Evolutionary conservation across 495 filamentous ascomycete genomes (phyloP), one percentile per base, ranked within the genome.

Genomic region (Cercophora sp.): DNA sequence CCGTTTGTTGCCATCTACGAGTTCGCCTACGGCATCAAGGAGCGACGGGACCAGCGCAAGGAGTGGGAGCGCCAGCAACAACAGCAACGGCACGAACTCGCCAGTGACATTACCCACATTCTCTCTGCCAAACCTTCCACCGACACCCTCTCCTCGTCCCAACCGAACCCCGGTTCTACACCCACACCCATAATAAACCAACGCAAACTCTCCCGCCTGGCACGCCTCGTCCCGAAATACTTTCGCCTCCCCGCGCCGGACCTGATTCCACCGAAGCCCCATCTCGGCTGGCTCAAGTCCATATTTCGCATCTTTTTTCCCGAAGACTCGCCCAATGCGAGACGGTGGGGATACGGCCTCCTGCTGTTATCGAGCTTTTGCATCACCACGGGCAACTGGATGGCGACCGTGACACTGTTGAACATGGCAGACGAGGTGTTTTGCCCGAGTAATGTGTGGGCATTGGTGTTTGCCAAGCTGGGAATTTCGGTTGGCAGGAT

Each of bases 221-320:
- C 15, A 19, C 4, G 10, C 2, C n/a, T 18, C 10, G 37, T 41
- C 10, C 37, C 37, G 15, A 41, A 22, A 9, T 41, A 41, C 37
- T 41, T 41, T 41, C 37, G 37, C 37, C n/a, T 22, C 10, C n/a
- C 37, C 10, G 19, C n/a, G 2, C 37, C 37, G 4, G 37, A 41
- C 19, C 37, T 41, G 37, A 16, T 22, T 22, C 37, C 37, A 19
- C 37, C 37, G 10, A 41, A 20, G 19, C 37, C 37, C n/a, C 37
- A 41, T 41, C 37, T 41, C 37, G 37, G 37, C 37, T 41, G 37
- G 37, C 37, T 41, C 15, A 41, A 41, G 15, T 41, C 37, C n/a
- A 18, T 41, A n/a, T 41, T 41, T 41, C 37, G 37, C 2, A 41
- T 16, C 4, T 41, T 16, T 4, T 41, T 41, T 10, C 37, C 37